Evolutionary conservation across 2,329 filamentous ascomycete genomes (phyloP).

Genomic region (Emmonsiellopsis sp.): DNA sequence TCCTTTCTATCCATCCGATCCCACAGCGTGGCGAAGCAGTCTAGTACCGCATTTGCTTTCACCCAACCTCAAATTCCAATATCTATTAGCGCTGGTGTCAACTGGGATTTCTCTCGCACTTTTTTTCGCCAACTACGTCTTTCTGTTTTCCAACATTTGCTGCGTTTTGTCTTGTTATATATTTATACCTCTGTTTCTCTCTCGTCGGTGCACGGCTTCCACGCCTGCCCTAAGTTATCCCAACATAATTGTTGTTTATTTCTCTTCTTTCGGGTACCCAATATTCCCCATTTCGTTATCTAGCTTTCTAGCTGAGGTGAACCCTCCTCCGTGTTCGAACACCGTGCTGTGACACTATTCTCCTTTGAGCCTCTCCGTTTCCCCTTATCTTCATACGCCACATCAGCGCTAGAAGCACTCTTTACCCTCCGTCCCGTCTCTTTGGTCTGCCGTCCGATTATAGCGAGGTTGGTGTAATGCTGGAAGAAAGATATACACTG

Average conservation of each 20-base stretch:
- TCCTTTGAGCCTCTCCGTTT: background rate
- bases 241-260: background rate
- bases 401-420: background rate
- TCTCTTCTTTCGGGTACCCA: background rate
- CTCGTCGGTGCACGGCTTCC: background rate
- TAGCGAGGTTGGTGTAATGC: background rate
- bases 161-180: background rate
- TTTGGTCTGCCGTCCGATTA: background rate
- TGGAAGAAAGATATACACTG: background rate
- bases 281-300: background rate
- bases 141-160: background rate
- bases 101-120: background rate
- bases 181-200: background rate
- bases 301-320: background rate
- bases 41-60: background rate
- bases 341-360: background rate
- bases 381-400: background rate
- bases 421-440: background rate
- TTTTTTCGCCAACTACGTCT: background rate
- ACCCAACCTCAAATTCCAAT: background rate
- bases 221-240: background rate
- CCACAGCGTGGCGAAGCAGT: constrained; percentile 3
- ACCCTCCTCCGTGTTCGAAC: background rate
- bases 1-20: background rate
- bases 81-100: constrained; percentile 1